Base-by-base conservation (phyloP, 2,329 filamentous ascomycete species). In the Fonsecaea multimorphosa region DNA sequence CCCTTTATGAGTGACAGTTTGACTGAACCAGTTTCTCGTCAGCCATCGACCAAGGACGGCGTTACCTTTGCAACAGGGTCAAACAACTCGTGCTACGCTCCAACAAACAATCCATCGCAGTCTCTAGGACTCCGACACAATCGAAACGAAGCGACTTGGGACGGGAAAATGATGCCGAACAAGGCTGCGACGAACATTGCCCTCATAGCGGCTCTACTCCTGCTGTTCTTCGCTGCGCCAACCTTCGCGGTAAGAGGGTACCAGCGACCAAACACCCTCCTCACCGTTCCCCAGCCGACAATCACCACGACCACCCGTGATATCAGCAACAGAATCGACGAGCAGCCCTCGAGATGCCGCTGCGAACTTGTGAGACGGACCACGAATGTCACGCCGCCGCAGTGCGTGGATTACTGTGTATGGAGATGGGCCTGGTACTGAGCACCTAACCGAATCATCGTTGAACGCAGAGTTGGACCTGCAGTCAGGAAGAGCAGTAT, bases 351-450 rank as follows among this genome's bases (percentile, higher is more conserved):
- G 2, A 34, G 32, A 27, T 65, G 63, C 38, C 12, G 34, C 16
- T 65, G 63, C 63, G 40, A 63, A n/a, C 36, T 51, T 6, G 19
- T 46, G 40, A 36, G 40, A 31, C 63, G 63, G 5, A 61, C 40
- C 8, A 38, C 55, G 34, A 61, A 61, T 32, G 22, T 51, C 24
- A 61, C 57, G n/a, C 63, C 57, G 6, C 22, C 22, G 16, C 29
- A 64, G n/a, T 64, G 61, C n/a, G 1, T 59, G 11, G 61, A 64
- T 46, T 64, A 64, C 55, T 59, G 61, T 34, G 34, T 64, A 11
- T 64, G 55, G 61, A 36, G 55, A 38, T 58, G 44, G 55, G 55
- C 19, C 27, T 64, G 61, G 61, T 64, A 64, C 19, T 64, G 61
- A 58, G 19, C 22, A 19, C 1, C n/a, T n/a, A 9, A 27, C 4